Evolutionary conservation across 2,329 filamentous ascomycete genomes (phyloP).

Genomic region (Epichloe sp.): DNA sequence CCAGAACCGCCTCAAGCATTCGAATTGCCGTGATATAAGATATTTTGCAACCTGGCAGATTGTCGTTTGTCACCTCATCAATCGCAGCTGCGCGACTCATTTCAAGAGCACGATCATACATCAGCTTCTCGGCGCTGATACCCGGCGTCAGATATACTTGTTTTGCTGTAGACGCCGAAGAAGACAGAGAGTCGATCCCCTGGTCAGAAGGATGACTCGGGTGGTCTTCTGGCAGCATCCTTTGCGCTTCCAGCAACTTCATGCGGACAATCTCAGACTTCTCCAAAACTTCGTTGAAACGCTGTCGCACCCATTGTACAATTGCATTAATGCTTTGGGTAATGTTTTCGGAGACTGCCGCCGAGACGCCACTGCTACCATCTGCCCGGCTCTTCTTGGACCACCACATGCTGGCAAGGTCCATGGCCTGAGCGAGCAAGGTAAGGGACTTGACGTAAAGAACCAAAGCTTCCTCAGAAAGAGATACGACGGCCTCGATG

Average conservation of each 20-base stretch:
- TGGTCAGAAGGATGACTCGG: conserved; percentile 76
- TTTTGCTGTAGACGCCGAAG: conserved; percentile 53
- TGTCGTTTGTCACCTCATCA: conserved; percentile 87
- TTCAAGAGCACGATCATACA: conserved; percentile 94
- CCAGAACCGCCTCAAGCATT: conserved; percentile 89
- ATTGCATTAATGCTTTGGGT: conserved; percentile 74
- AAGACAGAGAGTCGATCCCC: conserved; percentile 42
- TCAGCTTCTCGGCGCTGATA: conserved; percentile 87
- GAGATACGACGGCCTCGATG: conserved; percentile 66
- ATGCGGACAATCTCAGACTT: conserved; percentile 91
- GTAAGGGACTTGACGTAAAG: conserved; percentile 91
- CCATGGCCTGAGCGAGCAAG: conserved; percentile 86
- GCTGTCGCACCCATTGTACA: conserved; percentile 85
- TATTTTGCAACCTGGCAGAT: conserved; percentile 76
- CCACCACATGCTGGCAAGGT: conserved; percentile 92
- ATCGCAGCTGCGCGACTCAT: conserved; percentile 94
- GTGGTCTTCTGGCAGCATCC: conserved; percentile 67
- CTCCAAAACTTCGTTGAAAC: conserved; percentile 94
- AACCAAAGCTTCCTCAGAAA: conserved; percentile 90
- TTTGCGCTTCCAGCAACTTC: conserved; percentile 77
- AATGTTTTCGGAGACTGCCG: conserved; percentile 32
- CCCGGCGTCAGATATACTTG: conserved; percentile 77
- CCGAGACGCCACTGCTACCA: conserved; percentile 25
- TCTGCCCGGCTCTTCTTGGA: conserved; percentile 60
- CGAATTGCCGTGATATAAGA: conserved; percentile 87